Conservation (phyloP, 345 rosid genomes). For the Melastoma malabathricum region DNA sequence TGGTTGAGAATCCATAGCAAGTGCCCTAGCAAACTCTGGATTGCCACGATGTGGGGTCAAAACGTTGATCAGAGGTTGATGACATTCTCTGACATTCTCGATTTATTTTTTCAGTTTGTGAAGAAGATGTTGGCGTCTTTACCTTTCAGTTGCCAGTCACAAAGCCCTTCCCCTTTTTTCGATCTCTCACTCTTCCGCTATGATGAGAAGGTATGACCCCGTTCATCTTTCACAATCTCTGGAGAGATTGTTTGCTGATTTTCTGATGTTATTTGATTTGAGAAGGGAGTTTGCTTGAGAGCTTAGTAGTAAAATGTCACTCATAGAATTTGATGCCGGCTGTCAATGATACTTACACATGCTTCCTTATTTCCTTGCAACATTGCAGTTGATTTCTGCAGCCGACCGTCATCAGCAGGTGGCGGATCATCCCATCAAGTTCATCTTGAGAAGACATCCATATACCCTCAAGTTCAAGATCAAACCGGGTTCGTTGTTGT, state of each 20-base stretch:
- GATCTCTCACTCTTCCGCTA: constrained; percentile 89
- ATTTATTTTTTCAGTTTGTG: constrained; percentile 51
- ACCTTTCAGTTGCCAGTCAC: constrained; percentile 81
- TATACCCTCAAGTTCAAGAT: constrained; percentile 64
- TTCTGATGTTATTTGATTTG: too few species aligned
- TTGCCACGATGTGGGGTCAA: background rate
- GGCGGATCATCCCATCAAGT: constrained; percentile 79
- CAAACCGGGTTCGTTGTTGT: constrained; percentile 48
- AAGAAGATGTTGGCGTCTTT: constrained; percentile 76
- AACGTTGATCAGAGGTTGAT: background rate
- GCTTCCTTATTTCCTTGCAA: too few species aligned
- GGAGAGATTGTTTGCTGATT: too few species aligned
- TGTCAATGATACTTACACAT: too few species aligned
- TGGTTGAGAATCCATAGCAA: background rate
- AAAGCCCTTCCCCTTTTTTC: constrained; percentile 94
- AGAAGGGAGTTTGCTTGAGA: too few species aligned
- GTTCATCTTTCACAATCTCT: too few species aligned
- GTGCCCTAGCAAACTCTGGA: constrained; percentile 9
- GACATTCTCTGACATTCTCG: background rate
- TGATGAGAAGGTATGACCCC: constrained; percentile 96
- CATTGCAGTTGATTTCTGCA: constrained; percentile 70
- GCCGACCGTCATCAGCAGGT: constrained; percentile 60
- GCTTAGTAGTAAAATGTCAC: too few species aligned
- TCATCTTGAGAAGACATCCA: constrained; percentile 59
- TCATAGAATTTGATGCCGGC: too few species aligned